Evolutionary conservation across 129 eudicot species (phyloP).

Genomic region (Tagetes erecta): DNA sequence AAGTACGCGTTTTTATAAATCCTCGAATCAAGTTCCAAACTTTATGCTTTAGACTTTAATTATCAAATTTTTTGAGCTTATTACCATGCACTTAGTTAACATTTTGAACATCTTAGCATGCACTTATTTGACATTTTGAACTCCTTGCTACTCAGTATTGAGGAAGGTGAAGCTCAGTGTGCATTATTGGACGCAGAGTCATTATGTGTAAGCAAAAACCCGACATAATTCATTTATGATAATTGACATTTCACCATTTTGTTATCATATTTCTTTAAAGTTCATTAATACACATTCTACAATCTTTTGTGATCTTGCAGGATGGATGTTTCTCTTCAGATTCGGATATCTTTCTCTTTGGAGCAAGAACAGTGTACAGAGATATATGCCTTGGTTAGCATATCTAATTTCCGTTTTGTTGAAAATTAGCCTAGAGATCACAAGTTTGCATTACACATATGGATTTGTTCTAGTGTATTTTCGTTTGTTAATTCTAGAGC

Average conservation of each 20-base stretch:
- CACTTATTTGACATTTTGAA: slow-evolving; percentile 6
- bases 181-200: slow-evolving; percentile 85
- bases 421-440: background rate
- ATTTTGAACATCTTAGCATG: slow-evolving; percentile 16
- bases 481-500: background rate
- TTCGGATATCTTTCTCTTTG: slow-evolving; percentile 92
- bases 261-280: background rate
- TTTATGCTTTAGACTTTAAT: background rate
- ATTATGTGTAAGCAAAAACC: slow-evolving; percentile 66
- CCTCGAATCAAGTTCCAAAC: background rate
- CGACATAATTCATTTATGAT: slow-evolving; percentile 16
- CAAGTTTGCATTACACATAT: background rate
- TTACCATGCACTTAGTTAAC: slow-evolving; percentile 22
- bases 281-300: background rate
- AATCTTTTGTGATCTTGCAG: slow-evolving; percentile 36
- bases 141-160: slow-evolving; percentile 56
- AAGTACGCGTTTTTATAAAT: background rate
- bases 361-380: slow-evolving; percentile 97
- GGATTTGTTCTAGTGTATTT: background rate
- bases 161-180: slow-evolving; percentile 99
- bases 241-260: slow-evolving; percentile 12
- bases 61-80: background rate
- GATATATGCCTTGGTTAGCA: slow-evolving; percentile 90
- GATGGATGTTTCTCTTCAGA: slow-evolving; percentile 98
- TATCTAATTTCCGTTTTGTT: background rate